These are phyloP conservation scores for Prunus salicina DNA, from an alignment of 306 rosid genomes.

Conservation along the genomic window DNA sequence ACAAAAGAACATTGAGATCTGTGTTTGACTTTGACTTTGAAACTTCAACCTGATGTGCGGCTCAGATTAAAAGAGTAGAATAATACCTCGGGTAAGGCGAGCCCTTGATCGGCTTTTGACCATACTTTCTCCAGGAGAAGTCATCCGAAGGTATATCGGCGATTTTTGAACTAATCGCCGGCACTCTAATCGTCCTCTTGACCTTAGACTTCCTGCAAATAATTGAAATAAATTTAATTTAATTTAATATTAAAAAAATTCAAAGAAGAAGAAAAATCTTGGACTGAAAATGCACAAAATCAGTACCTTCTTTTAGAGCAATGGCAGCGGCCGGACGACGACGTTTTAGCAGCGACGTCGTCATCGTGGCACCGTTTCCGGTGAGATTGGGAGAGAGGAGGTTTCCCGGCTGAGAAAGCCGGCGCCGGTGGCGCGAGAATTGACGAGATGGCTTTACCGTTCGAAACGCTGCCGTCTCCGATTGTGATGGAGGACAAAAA, in stretches of 20 bases:
- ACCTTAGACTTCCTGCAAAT: slow-evolving; percentile 48
- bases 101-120: slow-evolving; percentile 85
- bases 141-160: slow-evolving; percentile 81
- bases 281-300: background rate
- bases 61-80: background rate
- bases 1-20: background rate
- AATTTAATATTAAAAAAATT: rapidly evolving
- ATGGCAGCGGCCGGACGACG: slow-evolving; percentile 57
- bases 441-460: slow-evolving; percentile 46
- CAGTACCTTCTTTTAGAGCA: slow-evolving; percentile 75
- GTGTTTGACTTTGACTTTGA: slow-evolving; percentile 34
- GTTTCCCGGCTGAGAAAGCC: slow-evolving; percentile 44
- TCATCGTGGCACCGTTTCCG: slow-evolving; percentile 48
- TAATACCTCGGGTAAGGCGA: slow-evolving; percentile 71
- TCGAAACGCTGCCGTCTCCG: slow-evolving; percentile 76
- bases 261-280: background rate
- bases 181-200: slow-evolving; percentile 53
- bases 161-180: slow-evolving; percentile 59
- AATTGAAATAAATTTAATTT: background rate
- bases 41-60: background rate
- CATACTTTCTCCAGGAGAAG: slow-evolving; percentile 77
- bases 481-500: slow-evolving; percentile 54
- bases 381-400: slow-evolving; percentile 54
- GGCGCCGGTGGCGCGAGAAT: slow-evolving; percentile 28
- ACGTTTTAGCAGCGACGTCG: slow-evolving; percentile 23